These are phyloP conservation scores for Epichloe gansuensis DNA, from an alignment of 2,329 filamentous ascomycete species.

Conservation along the genomic window DNA sequence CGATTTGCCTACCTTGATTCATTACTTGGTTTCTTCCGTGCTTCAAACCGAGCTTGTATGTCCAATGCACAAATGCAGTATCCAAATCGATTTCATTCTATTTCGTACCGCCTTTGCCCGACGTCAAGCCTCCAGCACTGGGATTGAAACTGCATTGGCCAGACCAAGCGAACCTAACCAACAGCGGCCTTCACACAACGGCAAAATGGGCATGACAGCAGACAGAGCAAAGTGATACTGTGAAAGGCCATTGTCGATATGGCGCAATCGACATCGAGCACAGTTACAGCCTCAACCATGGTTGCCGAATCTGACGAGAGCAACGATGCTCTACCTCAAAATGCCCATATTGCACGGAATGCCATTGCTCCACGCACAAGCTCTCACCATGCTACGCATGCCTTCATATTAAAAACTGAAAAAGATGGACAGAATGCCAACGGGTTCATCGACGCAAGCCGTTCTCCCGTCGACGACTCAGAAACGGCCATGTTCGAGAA, in stretches of 20 bases:
- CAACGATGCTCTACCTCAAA: neutral
- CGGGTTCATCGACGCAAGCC: neutral
- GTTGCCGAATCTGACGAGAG: neutral
- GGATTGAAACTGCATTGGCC: too few species aligned
- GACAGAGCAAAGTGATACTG: neutral
- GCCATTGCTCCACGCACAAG: neutral
- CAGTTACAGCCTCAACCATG: neutral
- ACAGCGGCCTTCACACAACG: neutral
- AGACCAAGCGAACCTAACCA: neutral
- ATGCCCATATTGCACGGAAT: neutral
- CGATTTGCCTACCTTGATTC: neutral
- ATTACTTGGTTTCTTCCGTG: neutral
- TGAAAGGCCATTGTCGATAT: neutral
- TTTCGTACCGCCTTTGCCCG: neutral
- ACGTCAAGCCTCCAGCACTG: too few species aligned
- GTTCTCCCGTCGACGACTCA: constrained; percentile 7
- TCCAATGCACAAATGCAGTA: too few species aligned
- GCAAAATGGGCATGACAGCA: neutral
- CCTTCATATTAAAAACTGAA: neutral
- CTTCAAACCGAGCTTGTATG: neutral
- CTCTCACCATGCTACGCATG: neutral
- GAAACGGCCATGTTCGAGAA: constrained; percentile 36
- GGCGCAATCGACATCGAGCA: neutral
- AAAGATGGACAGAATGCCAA: neutral
- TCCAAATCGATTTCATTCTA: too few species aligned